phyloP scores from a whole-genome alignment of 768 basidiomycete species.

The Pholiota conissans region DNA sequence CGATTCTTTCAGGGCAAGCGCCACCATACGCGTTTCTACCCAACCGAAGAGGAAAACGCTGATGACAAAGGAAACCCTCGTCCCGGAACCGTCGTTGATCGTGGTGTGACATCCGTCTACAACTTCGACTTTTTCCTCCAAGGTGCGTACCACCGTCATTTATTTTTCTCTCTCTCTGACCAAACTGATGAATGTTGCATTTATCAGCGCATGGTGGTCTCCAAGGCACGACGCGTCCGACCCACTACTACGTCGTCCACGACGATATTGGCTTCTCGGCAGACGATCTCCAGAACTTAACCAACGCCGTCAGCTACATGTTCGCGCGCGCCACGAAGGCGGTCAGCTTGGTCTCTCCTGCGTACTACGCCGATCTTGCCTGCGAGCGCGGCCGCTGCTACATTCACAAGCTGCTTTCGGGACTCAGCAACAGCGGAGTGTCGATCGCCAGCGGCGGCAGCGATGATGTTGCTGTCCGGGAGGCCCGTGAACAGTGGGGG shows the following conservation, averaged over 20 bases:
- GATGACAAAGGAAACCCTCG: conserved; percentile 72
- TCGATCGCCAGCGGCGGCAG: conserved; percentile 34
- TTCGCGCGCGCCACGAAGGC: conserved; percentile 88
- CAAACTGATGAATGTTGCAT: background rate
- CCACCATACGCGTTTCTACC: conserved; percentile 64
- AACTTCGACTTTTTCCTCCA: conserved; percentile 71
- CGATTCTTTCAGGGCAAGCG: conserved; percentile 40
- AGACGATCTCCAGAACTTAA: conserved; percentile 70
- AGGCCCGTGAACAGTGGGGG: conserved; percentile 58
- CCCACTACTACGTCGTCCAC: conserved; percentile 81
- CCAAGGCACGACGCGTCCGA: conserved; percentile 72
- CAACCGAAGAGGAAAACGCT: conserved; percentile 48
- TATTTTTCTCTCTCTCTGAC: background rate
- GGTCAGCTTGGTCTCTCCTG: conserved; percentile 79
- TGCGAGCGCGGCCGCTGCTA: conserved; percentile 71
- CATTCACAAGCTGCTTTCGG: conserved; percentile 69
- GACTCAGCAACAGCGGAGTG: conserved; percentile 33
- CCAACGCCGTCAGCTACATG: conserved; percentile 72
- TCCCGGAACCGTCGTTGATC: conserved; percentile 81
- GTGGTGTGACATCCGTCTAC: conserved; percentile 69
- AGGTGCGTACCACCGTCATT: no score
- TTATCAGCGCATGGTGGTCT: conserved; percentile 66
- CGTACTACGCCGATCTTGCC: conserved; percentile 78
- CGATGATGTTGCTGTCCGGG: conserved; percentile 51
- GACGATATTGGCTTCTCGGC: conserved; percentile 73